Evolutionary conservation across 805 yeast species (phyloP), one percentile per base, ranked within the genome.

Genomic region (Kluyveromyces wickerhamii): DNA sequence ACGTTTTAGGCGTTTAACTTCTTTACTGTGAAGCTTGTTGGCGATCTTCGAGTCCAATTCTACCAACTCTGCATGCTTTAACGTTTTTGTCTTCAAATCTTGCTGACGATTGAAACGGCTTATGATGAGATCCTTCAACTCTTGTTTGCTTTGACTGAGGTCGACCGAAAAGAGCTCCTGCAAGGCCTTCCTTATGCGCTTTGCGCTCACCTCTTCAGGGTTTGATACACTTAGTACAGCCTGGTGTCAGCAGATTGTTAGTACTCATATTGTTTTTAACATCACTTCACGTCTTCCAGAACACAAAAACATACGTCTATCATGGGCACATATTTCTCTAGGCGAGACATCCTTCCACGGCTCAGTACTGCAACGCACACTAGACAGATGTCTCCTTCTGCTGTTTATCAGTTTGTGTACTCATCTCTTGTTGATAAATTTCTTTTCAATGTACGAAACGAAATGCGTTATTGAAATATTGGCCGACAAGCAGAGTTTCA

Each of bases 211-310:
- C 40, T 71, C 66, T 40, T 78, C 79, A 21, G 81, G 65, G 47
- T 83, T 80, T 1, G 88, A 74, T 5, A 74, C 87, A 32, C 77
- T 63, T 23, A 84, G 58, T 8, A 84, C 81, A 2, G 94, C 86
- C 82, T 75, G 27, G 10, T 7, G 16, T 14, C 13, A n/a, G n/a
- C n/a, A n/a, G n/a, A n/a, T n/a, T n/a, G n/a, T n/a, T n/a, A n/a
- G n/a, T n/a, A n/a, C n/a, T n/a, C n/a, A n/a, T n/a, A n/a, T n/a
- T n/a, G n/a, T n/a, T n/a, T n/a, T n/a, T n/a, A n/a, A n/a, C n/a
- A n/a, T n/a, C n/a, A n/a, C n/a, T n/a, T n/a, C n/a, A n/a, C n/a
- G n/a, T n/a, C n/a, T n/a, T n/a, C n/a, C n/a, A n/a, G n/a, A n/a
- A n/a, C n/a, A 23, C 27, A 4, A 15, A 4, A 13, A 60, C 76